These are phyloP conservation scores for Beauveria sp. DNA, from an alignment of 2,329 filamentous ascomycete genomes.

Conservation along the genomic window DNA sequence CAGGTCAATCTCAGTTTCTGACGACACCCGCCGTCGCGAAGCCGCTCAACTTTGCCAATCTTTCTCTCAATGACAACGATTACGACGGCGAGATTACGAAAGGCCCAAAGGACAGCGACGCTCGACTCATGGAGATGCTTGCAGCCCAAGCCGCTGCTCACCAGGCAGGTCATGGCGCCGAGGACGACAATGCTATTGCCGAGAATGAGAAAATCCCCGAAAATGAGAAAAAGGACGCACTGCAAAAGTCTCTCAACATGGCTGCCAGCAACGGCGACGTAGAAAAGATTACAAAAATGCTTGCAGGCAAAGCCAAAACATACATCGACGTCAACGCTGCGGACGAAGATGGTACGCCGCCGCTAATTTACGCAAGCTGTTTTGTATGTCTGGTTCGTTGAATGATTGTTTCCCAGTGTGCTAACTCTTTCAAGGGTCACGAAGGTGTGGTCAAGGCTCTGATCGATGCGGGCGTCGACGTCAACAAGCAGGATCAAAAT, in stretches of 20 bases:
- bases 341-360: conserved; percentile 93
- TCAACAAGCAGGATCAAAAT: conserved; percentile 91
- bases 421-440: conserved; percentile 56
- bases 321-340: conserved; percentile 80
- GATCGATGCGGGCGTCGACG: conserved; percentile 76
- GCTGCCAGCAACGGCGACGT: conserved; percentile 94
- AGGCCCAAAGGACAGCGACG: conserved; percentile 65
- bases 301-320: conserved; percentile 63
- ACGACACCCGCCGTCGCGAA: conserved; percentile 79
- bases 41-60: conserved; percentile 71
- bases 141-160: conserved; percentile 79
- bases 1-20: conserved; percentile 92
- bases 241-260: conserved; percentile 89
- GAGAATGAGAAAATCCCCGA: conserved; percentile 65
- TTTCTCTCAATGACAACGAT: conserved; percentile 74
- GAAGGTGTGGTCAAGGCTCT: conserved; percentile 79
- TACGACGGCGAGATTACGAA: conserved; percentile 55
- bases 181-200: conserved; percentile 74
- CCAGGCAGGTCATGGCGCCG: conserved; percentile 61
- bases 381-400: conserved; percentile 56
- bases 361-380: conserved; percentile 94
- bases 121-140: conserved; percentile 88
- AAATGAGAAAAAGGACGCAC: conserved; percentile 66
- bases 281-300: conserved; percentile 66
- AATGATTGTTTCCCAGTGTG: background rate